A percentile compares a stretch with the other conserved stretches of the same genome.
Evolutionary conservation across 495 filamentous ascomycete genomes (phyloP).

Genomic region (Tuber indicum): DNA sequence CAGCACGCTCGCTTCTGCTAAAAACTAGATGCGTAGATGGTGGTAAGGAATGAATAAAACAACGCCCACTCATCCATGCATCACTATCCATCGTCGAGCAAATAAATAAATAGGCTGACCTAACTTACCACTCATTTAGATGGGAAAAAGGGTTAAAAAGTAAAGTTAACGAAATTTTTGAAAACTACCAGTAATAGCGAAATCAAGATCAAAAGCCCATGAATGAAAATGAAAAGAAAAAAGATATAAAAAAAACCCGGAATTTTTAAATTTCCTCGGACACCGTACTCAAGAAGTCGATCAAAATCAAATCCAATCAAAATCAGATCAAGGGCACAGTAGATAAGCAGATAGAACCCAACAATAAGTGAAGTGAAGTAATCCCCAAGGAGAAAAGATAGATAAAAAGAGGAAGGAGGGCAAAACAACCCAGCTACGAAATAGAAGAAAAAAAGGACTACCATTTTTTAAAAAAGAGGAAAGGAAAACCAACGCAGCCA

Average conservation of each 20-base stretch:
- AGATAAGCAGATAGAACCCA: neutral
- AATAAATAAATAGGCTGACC: neutral
- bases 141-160: neutral
- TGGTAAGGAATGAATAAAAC: neutral
- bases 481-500: constrained; percentile 6
- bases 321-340: neutral
- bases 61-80: neutral
- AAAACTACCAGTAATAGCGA: neutral
- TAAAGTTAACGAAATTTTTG: neutral
- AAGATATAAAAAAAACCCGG: neutral
- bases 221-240: neutral
- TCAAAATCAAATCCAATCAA: neutral
- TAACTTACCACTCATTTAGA: neutral
- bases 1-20: neutral
- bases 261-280: constrained; percentile 7
- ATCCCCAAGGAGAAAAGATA: neutral
- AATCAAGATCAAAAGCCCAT: neutral
- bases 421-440: constrained; percentile 9
- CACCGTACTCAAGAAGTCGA: neutral
- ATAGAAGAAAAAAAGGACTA: constrained; percentile 8
- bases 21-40: neutral
- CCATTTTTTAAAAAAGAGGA: neutral
- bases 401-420: neutral
- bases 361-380: neutral
- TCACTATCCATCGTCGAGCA: neutral